These are phyloP conservation scores for Carallia pectinifolia DNA, from an alignment of 345 rosid species.

Conservation along the genomic window DNA sequence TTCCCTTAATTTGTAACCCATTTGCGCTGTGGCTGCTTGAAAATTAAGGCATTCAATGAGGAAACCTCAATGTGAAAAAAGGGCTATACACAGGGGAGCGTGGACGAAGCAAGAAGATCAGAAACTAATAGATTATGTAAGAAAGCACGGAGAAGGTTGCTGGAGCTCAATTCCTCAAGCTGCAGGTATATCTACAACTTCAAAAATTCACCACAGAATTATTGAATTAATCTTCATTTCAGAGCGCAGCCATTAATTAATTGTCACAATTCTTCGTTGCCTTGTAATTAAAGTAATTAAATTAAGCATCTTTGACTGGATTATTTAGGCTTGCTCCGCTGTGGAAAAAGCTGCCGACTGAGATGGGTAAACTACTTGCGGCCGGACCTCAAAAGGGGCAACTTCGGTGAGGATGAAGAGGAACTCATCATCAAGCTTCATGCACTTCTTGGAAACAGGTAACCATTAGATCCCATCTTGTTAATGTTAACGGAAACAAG, in stretches of 20 bases:
- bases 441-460: slow-evolving; percentile 39
- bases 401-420: slow-evolving; percentile 36
- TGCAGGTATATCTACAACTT: slow-evolving; percentile 19
- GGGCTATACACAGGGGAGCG: slow-evolving; percentile 25
- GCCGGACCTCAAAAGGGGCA: slow-evolving; percentile 39
- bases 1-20: background rate
- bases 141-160: slow-evolving; percentile 32
- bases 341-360: slow-evolving; percentile 38
- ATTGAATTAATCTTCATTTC: background rate
- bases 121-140: slow-evolving; percentile 30
- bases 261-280: background rate
- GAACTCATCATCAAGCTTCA: slow-evolving; percentile 38
- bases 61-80: slow-evolving; percentile 24
- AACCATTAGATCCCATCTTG: background rate
- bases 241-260: background rate
- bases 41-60: slow-evolving; percentile 20
- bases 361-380: slow-evolving; percentile 39
- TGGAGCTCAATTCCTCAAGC: slow-evolving; percentile 36
- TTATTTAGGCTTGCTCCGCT: slow-evolving; percentile 27
- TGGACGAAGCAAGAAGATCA: slow-evolving; percentile 37
- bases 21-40: background rate
- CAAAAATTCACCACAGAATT: no score
- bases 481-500: background rate
- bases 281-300: no score
- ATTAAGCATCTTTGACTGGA: background rate